Base-by-base conservation (phyloP, 2,329 filamentous ascomycete genomes). In the Ilyonectria destructans region DNA sequence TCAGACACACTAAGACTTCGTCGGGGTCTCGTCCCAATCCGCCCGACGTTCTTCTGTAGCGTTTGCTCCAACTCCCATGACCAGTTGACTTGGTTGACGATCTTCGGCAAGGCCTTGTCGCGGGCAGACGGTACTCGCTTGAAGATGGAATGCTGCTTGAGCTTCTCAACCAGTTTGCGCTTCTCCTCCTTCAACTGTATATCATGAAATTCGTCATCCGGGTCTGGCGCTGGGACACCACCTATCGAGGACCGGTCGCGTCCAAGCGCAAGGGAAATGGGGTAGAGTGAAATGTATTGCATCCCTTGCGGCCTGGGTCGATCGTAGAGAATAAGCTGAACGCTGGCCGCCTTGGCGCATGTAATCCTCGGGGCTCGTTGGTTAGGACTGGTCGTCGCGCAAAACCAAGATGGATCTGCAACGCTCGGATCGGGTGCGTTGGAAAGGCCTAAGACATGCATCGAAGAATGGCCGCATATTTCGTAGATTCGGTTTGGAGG, bases 51-150 rank as follows among this genome's bases (percentile, higher is more conserved):
- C 78, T 93, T 96, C 75, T 97, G 94, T 73, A 99, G 85, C 45
- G 97, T 85, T 73, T 91, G 88, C 69, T 96, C 92, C 65, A 99
- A 87, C 80, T 99, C 97, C 84, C 92, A 95, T 0, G 95, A 94
- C 87, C 96, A 99, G 77, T 99, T 99, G 79, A 98, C 92, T 82
- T 98, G 96, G 75, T 95, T 94, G 72, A 98, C 89, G 66, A 98
- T 95, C 64, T 90, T 90, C 5, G 92, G 88, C 33, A 99, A 85
- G 1, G 93, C 92, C 69, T 90, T 88, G 79, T 99, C 96, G 76
- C 97, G 96, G 67, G 91, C 89, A 1, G 96, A 96, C 2, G 91
- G 89, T 3, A 89, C 84, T 77, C 93, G 93, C 72, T 91, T 91
- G 61, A 93, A 85, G 5, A 99, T 94, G 2, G 93, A 96, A 80